Base-by-base conservation (phyloP, 139 green algal genomes). In the Chlorella vulgaris region DNA sequence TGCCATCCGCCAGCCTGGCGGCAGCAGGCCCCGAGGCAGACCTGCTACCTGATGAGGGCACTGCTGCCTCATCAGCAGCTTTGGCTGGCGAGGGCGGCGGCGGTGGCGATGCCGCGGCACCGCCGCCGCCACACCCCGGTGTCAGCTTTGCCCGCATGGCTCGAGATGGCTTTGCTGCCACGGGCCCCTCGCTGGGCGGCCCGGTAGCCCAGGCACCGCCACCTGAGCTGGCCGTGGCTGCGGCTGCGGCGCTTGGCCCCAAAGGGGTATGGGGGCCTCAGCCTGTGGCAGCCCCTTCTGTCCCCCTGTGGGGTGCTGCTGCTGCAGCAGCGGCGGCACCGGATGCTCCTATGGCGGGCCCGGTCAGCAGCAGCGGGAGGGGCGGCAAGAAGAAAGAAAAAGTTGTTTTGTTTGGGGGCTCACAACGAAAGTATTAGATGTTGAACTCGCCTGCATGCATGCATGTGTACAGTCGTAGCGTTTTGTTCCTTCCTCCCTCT, bases 131-230 rank as follows among this genome's bases (percentile, higher is more conserved):
- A 24, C 51, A 77, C 36, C 22, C 24, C 6, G 90, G 88, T 0
- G 83, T 94, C 10, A 92, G 83, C 15, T 96, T 95, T 88, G 92
- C 92, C 21, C 65, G 78, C 38, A 94, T 96, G 18, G 86, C 92
- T 0, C 76, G 82, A 31, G 81, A 95, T 63, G 92, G 92, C 3
- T 95, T 92, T 91, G 92, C 92, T 21, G 92, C 92, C 3, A 92
- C 91, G 0, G 92, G 92, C 0, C 91, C 91, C 7, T 81, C 83
- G 18, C 77, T 94, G 29, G 79, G 38, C 42, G 29, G 24, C 42
- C 43, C 51, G 50, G 4, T 31, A 26, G 5, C 18, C 40, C 21
- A 74, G 28, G 76, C 7, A 21, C 5, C 33, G 77, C 36, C n/a
- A 29, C 36, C 76, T 2, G 6, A 24, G 39, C 43, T 38, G 28